Evolutionary conservation across 169 alveolate genomes (phyloP), one percentile per base, ranked within the genome.

Genomic region (Cryptosporidium baileyi): DNA sequence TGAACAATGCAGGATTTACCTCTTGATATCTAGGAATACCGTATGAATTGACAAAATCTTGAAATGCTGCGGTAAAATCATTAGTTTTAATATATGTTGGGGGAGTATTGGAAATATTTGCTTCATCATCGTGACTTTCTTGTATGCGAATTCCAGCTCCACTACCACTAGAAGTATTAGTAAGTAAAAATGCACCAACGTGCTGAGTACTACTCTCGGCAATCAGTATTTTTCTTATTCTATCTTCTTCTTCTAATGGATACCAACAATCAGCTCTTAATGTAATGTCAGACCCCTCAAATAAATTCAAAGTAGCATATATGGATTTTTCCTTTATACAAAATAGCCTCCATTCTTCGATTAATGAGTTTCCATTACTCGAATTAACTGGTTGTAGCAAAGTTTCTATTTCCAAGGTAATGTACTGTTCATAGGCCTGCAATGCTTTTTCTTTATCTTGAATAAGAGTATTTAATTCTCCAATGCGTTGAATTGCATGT

Each of bases 1-100:
- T 96, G 63, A 97, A 95, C 24, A 97, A 93, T 44, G 98, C 98
- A 1, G 99, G 99, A 82, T 97, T 98, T 8, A 96, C 97, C 89
- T 97, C 99, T 88, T 97, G 96, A 82, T 98, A 98, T 63, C 97
- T 94, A 17, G 99, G 99, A 9, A 98, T 91, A 30, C 99, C 99
- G 91, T 98, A 98, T 52, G 99, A 97, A 90, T 98, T 98, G 38
- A 98, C 99, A 81, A 98, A 94, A 51, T 94, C 96, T 89, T 97
- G 97, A 89, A 95, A 95, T 9, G 97, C 89, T 24, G 67, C 91
- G 24, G 98, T 92, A 89, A 98, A 97, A 52, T 88, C 96, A 80
- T 96, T 96, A n/a, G 97, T 90, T 91, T 95, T 94, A 79, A 95
- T 94, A 85, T 95, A 96, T 8, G 99, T 98, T 9, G 99, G 99